A percentile compares a stretch with the other conserved stretches of the same genome.
Conservation (phyloP, 108 stramenopile genomes). For the Licmophora abbreviata region DNA sequence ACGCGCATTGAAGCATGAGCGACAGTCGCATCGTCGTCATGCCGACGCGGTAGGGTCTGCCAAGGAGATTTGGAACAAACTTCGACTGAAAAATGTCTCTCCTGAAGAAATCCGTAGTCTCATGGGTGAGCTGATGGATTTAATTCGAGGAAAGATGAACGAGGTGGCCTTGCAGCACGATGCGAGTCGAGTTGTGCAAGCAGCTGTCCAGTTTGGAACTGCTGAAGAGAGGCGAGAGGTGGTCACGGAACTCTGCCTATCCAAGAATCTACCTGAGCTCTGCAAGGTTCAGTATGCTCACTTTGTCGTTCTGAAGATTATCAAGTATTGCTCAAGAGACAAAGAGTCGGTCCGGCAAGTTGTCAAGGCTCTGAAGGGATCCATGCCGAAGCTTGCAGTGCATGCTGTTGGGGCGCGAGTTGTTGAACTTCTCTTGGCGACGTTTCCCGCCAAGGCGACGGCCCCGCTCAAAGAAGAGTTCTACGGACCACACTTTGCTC, state of each 20-base stretch:
- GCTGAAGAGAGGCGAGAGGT: conserved; percentile 42
- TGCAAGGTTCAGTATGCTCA: conserved; percentile 88
- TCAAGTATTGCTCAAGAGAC: conserved; percentile 72
- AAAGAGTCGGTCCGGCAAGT: conserved; percentile 50
- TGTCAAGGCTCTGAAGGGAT: conserved; percentile 75
- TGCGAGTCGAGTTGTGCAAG: conserved; percentile 85
- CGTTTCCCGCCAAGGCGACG: conserved; percentile 58
- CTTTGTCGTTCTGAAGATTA: conserved; percentile 84
- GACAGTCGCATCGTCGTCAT: conserved; percentile 75
- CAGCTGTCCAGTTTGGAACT: conserved; percentile 77
- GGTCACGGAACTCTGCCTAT: conserved; percentile 44
- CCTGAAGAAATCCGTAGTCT: conserved; percentile 47
- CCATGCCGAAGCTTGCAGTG: conserved; percentile 77
- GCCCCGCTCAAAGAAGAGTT: conserved; percentile 73
- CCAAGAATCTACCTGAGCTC: conserved; percentile 51
- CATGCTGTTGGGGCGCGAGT: conserved; percentile 84
- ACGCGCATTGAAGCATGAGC: conserved; percentile 77
- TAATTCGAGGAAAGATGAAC: conserved; percentile 63
- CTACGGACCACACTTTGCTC: conserved; percentile 82
- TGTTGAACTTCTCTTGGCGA: conserved; percentile 70
- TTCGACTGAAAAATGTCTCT: conserved; percentile 69
- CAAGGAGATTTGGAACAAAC: conserved; percentile 81
- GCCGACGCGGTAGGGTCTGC: conserved; percentile 58
- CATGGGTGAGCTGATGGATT: conserved; percentile 58
- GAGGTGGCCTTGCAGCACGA: conserved; percentile 89